A percentile compares a stretch with the other conserved stretches of the same genome.
Conservation (phyloP, 768 basidiomycete genomes). For the Suillus decipiens region DNA sequence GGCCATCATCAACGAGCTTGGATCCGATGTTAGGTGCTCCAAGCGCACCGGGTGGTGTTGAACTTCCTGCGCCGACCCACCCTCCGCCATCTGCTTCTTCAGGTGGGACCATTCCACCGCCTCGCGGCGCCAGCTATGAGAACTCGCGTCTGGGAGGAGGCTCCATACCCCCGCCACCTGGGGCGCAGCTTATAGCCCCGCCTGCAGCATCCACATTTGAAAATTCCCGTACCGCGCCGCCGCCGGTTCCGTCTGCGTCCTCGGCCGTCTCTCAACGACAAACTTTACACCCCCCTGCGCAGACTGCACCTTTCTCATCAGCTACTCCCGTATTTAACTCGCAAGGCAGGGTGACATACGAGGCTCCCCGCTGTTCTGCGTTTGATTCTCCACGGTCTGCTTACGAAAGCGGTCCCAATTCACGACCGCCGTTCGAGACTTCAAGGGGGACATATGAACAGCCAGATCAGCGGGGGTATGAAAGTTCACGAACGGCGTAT, state of each 20-base stretch:
- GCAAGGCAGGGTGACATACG: slow-evolving; percentile 3
- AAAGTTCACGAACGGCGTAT: slow-evolving; percentile 27
- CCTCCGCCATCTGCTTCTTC: slow-evolving; percentile 14
- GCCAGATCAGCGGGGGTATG: slow-evolving; percentile 31
- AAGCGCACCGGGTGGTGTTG: slow-evolving; percentile 35
- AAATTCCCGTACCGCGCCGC: slow-evolving; percentile 8
- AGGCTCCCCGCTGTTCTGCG: background rate
- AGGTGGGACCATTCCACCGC: slow-evolving; percentile 13
- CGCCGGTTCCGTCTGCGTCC: background rate
- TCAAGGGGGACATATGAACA: slow-evolving; percentile 28
- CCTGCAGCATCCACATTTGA: slow-evolving; percentile 15
- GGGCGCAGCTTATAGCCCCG: slow-evolving; percentile 23
- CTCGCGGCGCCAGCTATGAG: slow-evolving; percentile 17
- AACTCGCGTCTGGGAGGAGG: slow-evolving; percentile 7
- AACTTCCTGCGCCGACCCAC: slow-evolving; percentile 23
- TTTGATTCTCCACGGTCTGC: slow-evolving; percentile 15
- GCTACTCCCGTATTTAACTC: background rate
- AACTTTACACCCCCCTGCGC: slow-evolving; percentile 1
- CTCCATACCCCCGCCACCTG: slow-evolving; percentile 16
- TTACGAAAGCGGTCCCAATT: slow-evolving; percentile 13
- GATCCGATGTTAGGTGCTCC: slow-evolving; percentile 35
- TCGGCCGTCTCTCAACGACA: background rate
- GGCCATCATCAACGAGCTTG: slow-evolving; percentile 31
- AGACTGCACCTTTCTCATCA: background rate
- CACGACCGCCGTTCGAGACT: slow-evolving; percentile 1